Evolutionary conservation across 2,329 filamentous ascomycete species (phyloP).

Genomic region (Fusarium redolens): DNA sequence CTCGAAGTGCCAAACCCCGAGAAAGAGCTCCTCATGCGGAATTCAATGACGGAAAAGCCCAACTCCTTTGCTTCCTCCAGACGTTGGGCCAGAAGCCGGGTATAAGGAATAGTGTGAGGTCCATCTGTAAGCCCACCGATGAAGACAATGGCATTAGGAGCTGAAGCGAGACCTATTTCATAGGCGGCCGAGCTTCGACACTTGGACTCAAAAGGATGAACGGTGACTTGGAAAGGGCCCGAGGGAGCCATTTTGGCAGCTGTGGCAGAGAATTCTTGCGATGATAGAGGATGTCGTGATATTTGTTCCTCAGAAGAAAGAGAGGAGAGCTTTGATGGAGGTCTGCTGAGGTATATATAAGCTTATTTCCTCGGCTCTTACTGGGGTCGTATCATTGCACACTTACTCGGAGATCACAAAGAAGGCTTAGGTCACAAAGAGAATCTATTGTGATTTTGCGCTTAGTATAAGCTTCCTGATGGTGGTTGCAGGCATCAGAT

Average conservation of each 20-base stretch:
- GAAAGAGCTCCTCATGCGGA: slow-evolving; percentile 66
- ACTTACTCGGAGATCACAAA: neutral
- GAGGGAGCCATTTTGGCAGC: slow-evolving; percentile 41
- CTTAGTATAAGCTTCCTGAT: neutral
- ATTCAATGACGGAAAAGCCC: slow-evolving; percentile 66
- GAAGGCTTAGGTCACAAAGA: neutral
- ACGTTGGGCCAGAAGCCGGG: slow-evolving; percentile 58
- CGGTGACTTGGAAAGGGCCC: slow-evolving; percentile 56
- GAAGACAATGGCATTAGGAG: slow-evolving; percentile 72
- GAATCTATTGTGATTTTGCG: neutral
- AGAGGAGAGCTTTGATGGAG: neutral
- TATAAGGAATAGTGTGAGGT: slow-evolving; percentile 72
- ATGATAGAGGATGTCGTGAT: neutral
- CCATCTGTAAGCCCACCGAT: slow-evolving; percentile 78
- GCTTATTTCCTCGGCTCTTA: neutral
- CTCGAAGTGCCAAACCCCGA: slow-evolving; percentile 62
- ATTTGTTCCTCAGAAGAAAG: neutral
- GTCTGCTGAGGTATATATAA: slow-evolving; percentile 24
- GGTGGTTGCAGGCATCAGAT: neutral
- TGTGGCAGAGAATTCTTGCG: neutral
- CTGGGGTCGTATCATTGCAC: neutral
- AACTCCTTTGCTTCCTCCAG: slow-evolving; percentile 54
- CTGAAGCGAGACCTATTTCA: slow-evolving; percentile 55
- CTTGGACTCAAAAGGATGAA: slow-evolving; percentile 59
- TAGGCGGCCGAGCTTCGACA: slow-evolving; percentile 58